These are phyloP conservation scores for Malus fusca DNA, from an alignment of 306 rosid species.

Conservation along the genomic window DNA sequence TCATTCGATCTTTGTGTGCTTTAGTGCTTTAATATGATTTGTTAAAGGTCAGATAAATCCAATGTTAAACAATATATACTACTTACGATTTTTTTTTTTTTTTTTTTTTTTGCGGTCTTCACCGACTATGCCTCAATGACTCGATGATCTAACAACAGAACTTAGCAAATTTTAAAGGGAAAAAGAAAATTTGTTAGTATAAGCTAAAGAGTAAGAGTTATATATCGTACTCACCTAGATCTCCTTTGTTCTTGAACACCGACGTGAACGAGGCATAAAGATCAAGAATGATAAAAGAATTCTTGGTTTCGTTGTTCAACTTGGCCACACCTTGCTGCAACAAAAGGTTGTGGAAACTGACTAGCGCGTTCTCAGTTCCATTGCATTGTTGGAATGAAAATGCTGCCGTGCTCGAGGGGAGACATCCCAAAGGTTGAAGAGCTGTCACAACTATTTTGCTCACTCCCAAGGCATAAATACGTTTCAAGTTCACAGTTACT, in stretches of 20 bases:
- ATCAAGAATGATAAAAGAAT: conserved; percentile 37
- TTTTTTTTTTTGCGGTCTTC: no score
- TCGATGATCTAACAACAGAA: not conserved
- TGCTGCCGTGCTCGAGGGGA: conserved; percentile 36
- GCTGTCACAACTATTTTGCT: conserved; percentile 46
- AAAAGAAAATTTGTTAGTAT: no score
- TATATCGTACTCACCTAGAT: conserved; percentile 14
- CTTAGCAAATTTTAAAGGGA: not conserved
- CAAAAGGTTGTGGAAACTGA: conserved; percentile 49
- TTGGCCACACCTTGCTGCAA: conserved; percentile 44
- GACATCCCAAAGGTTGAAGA: conserved; percentile 77
- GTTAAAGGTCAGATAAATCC: no score
- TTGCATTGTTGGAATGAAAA: conserved; percentile 50
- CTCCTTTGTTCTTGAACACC: conserved; percentile 35
- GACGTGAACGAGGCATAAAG: conserved; percentile 61
- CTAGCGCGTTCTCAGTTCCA: conserved; percentile 32
- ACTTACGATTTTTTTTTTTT: no score
- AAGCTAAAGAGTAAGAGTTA: not conserved
- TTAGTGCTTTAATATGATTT: no score
- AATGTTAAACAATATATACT: no score
- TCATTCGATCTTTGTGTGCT: not conserved
- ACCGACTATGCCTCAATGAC: no score
- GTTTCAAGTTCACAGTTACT: conserved; percentile 32
- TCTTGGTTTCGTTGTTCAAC: conserved; percentile 35
- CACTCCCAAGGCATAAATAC: conserved; percentile 58